Evolutionary conservation across 106 monocot species (phyloP).

Genomic region (Alisma plantagoaquatica): DNA sequence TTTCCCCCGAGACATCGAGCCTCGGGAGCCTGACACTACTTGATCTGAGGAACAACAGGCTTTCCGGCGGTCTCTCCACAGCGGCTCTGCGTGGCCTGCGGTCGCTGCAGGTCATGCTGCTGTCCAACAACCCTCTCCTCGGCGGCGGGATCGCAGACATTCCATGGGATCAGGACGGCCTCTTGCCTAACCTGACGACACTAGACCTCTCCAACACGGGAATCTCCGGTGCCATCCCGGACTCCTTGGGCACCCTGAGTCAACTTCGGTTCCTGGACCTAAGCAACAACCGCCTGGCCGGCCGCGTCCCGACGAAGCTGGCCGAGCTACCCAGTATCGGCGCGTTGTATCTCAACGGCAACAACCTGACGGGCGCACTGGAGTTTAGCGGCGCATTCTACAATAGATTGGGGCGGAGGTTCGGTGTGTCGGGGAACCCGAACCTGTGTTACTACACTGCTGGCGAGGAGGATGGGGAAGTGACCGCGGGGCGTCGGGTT

Average conservation of each 20-base stretch:
- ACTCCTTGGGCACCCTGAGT: constrained; percentile 30
- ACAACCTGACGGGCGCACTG: constrained; percentile 55
- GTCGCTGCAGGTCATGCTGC: constrained; percentile 57
- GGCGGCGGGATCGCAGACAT: constrained; percentile 30
- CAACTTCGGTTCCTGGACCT: constrained; percentile 56
- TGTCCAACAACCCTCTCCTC: constrained; percentile 52
- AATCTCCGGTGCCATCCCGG: constrained; percentile 42
- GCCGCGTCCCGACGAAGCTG: constrained; percentile 30
- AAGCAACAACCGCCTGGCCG: constrained; percentile 46
- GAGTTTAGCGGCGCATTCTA: constrained; percentile 49
- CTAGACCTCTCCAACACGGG: constrained; percentile 52
- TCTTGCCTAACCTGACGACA: constrained; percentile 34
- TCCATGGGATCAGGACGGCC: constrained; percentile 30
- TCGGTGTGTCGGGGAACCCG: constrained; percentile 75
- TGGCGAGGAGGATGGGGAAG: constrained; percentile 8
- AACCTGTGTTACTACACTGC: constrained; percentile 58
- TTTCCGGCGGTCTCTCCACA: constrained; percentile 23
- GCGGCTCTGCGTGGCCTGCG: constrained; percentile 36
- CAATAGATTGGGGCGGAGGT: constrained; percentile 60
- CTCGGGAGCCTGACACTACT: constrained; percentile 49
- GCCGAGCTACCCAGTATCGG: constrained; percentile 31
- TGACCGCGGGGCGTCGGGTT: too few relatives aligned
- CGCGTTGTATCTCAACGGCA: constrained; percentile 51
- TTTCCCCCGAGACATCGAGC: constrained; percentile 37
- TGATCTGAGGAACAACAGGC: constrained; percentile 61